Base-by-base conservation (phyloP, 2,329 filamentous ascomycete genomes). In the Cucurbitaria berberidis region DNA sequence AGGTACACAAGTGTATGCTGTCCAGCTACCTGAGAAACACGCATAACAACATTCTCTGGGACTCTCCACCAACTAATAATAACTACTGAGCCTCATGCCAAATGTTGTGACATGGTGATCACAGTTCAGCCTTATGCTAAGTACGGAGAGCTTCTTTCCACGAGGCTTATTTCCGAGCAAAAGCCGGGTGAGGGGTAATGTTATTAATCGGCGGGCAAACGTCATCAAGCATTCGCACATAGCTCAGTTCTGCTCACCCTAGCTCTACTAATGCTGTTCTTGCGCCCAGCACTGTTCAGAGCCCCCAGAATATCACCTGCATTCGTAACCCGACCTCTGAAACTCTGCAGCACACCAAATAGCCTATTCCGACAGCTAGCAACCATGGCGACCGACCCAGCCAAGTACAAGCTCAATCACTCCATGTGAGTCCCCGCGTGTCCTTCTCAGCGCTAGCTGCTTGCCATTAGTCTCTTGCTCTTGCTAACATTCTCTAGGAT, bases 361-460 rank as follows among this genome's bases (percentile, higher is more conserved):
- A 53, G 11, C 24, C 46, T 61, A 2, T 26, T 55, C 18, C 61
- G 68, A 60, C 51, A 67, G 34, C 68, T 76, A 62, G 78, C 80
- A 77, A 82, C 77, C 69, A 81, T 82, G 76, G 62, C 77, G 44
- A 85, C 86, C 47, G 82, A 88, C 69, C 78, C 84, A 26, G 79
- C 78, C 58, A 85, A 81, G 64, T 89, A 88, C 77, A 87, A 86
- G 77, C 79, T 87, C 52, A 86, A 87, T 72, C 85, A 85, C 77
- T 78, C 79, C 67, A 84, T 80, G 76, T 75, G 56, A 56, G 72
- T 60, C 69, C 52, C 57, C 29, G 30, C 51, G 60, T 54, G 48
- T 42, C 50, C 46, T 35, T 51, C 45, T 42, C 30, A 18, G 11
- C 39, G 42, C 16, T n/a, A 10, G 15, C 18, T 24, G 58, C 48